Percentiles rank a stretch among this genome's conserved stretches.
These are phyloP conservation scores for Zygotorulaspora chibaensis DNA, from an alignment of 805 yeast genomes.

Conservation along the genomic window DNA sequence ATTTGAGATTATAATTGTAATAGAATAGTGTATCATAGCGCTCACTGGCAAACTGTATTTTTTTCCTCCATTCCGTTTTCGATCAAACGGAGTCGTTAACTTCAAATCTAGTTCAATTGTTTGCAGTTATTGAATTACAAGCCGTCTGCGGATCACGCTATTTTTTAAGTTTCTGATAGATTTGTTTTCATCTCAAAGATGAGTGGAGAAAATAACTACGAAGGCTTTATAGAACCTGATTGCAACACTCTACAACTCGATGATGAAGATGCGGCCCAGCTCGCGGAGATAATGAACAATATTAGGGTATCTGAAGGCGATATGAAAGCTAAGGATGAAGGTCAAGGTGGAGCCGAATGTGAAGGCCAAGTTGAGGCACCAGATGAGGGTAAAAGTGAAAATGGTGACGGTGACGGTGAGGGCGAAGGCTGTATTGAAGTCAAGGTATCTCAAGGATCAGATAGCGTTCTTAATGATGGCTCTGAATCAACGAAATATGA, in stretches of 20 bases:
- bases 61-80: not conserved
- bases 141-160: not conserved
- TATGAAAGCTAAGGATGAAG: not conserved
- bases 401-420: no score
- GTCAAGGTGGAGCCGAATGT: not conserved
- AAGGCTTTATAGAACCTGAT: not conserved
- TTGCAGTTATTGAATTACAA: not conserved
- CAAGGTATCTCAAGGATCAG: not conserved
- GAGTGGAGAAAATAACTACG: not conserved
- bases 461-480: not conserved
- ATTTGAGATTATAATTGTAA: not conserved
- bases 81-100: not conserved
- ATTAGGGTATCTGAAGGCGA: not conserved
- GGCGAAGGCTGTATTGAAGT: not conserved
- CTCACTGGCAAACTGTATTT: not conserved
- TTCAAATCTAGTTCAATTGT: not conserved
- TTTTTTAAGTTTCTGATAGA: not conserved
- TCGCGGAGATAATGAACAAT: not conserved
- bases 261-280: not conserved
- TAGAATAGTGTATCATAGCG: not conserved
- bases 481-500: constrained; percentile 5
- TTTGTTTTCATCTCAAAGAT: not conserved
- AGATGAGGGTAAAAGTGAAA: no score
- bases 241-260: not conserved
- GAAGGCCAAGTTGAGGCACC: no score